These are phyloP conservation scores for Xylaria grammica DNA, from an alignment of 495 filamentous ascomycete species.

Conservation along the genomic window DNA sequence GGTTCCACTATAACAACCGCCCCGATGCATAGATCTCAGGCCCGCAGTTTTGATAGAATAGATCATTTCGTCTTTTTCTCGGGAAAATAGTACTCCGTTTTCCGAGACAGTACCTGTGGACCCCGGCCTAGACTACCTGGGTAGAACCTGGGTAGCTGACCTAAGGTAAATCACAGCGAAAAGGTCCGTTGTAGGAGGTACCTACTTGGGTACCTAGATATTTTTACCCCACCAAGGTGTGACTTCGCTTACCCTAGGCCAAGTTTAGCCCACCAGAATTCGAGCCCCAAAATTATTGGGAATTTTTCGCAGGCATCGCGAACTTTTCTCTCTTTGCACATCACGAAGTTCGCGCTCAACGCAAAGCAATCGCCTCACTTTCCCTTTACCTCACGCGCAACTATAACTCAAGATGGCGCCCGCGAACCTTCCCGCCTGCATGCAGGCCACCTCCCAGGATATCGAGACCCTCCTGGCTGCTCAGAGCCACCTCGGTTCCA, in stretches of 20 bases:
- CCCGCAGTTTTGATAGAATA: no score
- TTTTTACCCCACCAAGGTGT: background rate
- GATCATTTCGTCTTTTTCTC: no score
- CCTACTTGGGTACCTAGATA: background rate
- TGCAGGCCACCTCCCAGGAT: slow-evolving; percentile 75
- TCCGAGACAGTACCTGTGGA: background rate
- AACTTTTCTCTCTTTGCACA: slow-evolving; percentile 27
- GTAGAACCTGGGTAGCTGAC: no score
- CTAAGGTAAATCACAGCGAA: no score
- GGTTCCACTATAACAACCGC: background rate
- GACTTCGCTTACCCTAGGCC: slow-evolving; percentile 26
- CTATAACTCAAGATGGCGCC: slow-evolving; percentile 85
- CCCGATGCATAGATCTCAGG: background rate
- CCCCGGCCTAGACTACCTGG: background rate
- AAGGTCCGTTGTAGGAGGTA: background rate
- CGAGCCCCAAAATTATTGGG: slow-evolving; percentile 29
- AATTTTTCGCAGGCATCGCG: slow-evolving; percentile 35
- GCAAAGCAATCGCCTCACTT: slow-evolving; percentile 56
- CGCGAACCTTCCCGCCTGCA: slow-evolving; percentile 84
- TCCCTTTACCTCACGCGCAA: slow-evolving; percentile 52
- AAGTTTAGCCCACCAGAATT: slow-evolving; percentile 28
- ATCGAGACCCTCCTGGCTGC: slow-evolving; percentile 99
- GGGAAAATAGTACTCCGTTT: background rate
- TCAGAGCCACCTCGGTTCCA: slow-evolving; percentile 95
- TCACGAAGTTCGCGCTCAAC: slow-evolving; percentile 38